Conservation (phyloP, 2,329 filamentous ascomycete species). For the Aspergillus vadensis region DNA sequence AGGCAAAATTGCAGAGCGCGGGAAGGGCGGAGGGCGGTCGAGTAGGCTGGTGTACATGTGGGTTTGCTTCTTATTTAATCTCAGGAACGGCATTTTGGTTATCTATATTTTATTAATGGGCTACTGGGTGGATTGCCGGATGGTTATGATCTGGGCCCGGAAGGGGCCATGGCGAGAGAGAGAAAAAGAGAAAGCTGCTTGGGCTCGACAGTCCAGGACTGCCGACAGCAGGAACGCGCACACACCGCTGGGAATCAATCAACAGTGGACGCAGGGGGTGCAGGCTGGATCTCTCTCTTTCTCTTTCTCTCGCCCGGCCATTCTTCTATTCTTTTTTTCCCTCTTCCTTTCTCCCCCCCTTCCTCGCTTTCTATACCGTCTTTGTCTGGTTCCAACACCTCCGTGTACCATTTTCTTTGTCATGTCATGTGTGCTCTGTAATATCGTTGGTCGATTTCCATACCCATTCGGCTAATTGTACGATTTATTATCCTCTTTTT, state of each 20-base stretch:
- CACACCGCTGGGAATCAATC: slow-evolving; percentile 7
- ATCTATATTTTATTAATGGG: slow-evolving; percentile 9
- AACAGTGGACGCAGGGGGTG: slow-evolving; percentile 11
- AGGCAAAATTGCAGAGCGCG: background rate
- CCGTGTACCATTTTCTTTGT: slow-evolving; percentile 1
- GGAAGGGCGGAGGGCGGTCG: background rate
- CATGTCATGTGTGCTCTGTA: slow-evolving; percentile 5
- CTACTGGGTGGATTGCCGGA: slow-evolving; percentile 6
- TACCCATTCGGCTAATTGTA: slow-evolving; percentile 7
- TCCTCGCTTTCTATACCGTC: slow-evolving; percentile 4
- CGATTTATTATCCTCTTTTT: background rate
- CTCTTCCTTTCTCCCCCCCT: slow-evolving; percentile 4
- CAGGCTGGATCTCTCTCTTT: slow-evolving; percentile 3
- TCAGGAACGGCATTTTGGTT: slow-evolving; percentile 5
- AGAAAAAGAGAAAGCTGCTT: background rate
- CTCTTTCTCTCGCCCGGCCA: background rate
- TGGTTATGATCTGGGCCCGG: background rate
- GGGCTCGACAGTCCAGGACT: background rate
- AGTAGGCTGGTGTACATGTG: slow-evolving; percentile 5
- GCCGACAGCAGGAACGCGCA: background rate
- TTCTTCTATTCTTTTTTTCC: slow-evolving; percentile 5
- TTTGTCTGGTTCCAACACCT: slow-evolving; percentile 12
- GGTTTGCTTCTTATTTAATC: background rate
- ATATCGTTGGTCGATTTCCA: slow-evolving; percentile 5
- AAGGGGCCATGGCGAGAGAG: background rate